phyloP scores from a whole-genome alignment of 2,329 filamentous ascomycete species.

The Colletotrichum brevisporum region DNA sequence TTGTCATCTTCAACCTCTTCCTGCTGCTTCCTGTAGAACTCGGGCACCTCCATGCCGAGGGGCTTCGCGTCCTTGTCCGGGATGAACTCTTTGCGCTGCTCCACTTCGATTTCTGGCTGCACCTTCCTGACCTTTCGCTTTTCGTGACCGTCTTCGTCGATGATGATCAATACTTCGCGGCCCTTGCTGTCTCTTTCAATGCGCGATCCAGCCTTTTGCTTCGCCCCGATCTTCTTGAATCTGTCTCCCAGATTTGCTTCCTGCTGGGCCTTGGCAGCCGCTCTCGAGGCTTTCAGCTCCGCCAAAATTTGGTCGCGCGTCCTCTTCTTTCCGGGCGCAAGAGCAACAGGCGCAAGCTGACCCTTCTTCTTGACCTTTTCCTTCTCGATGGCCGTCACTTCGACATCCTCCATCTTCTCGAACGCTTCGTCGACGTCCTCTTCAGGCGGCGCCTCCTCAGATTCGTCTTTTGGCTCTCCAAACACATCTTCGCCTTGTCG shows the following conservation, averaged over 20 bases:
- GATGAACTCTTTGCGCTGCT: conserved; percentile 60
- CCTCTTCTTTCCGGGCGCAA: conserved; percentile 71
- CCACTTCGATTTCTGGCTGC: conserved; percentile 53
- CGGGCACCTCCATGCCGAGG: conserved; percentile 76
- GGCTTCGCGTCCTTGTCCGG: conserved; percentile 70
- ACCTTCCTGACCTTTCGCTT: conserved; percentile 74
- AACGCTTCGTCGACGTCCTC: conserved; percentile 77
- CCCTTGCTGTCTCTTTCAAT: conserved; percentile 74
- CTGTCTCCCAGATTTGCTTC: conserved; percentile 68
- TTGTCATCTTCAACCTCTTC: conserved; percentile 66
- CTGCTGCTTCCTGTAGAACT: conserved; percentile 66
- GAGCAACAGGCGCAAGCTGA: conserved; percentile 67
- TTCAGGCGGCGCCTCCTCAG: conserved; percentile 46
- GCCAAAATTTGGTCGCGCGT: conserved; percentile 77
- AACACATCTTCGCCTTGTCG: conserved; percentile 78
- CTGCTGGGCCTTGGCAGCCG: conserved; percentile 69
- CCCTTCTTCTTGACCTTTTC: conserved; percentile 73
- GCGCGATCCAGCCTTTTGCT: conserved; percentile 66
- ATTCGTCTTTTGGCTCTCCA: conserved; percentile 50
- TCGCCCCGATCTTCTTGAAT: conserved; percentile 76
- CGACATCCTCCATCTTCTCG: conserved; percentile 68
- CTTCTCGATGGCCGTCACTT: conserved; percentile 67
- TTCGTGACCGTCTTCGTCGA: conserved; percentile 76
- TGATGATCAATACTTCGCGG: conserved; percentile 74
- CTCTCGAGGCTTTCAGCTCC: conserved; percentile 74